A percentile compares a stretch with the other conserved stretches of the same genome.
These are phyloP conservation scores for Coniferiporia weirii DNA, from an alignment of 1,284 basidiomycete genomes.

Conservation along the genomic window DNA sequence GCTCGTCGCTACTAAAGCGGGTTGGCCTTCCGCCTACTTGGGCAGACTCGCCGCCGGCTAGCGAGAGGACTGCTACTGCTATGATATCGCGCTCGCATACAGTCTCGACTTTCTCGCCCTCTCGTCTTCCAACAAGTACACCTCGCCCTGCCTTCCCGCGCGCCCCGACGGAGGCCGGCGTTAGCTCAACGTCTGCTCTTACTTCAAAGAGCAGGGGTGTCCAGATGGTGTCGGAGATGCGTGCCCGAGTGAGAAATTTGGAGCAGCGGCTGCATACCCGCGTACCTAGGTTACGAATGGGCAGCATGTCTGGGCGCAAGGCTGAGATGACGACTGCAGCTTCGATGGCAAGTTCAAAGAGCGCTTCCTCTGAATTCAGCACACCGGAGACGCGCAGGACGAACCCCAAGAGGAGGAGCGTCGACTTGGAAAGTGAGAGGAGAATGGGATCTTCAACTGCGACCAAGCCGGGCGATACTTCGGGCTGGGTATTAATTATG, in stretches of 20 bases:
- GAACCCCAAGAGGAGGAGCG: conserved; percentile 27
- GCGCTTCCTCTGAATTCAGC: conserved; percentile 1
- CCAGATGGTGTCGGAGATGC: conserved; percentile 86
- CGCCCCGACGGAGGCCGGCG: conserved; percentile 4
- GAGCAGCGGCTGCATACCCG: conserved; percentile 82
- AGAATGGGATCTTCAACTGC: conserved; percentile 12
- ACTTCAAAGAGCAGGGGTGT: conserved; percentile 70
- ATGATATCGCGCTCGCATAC: conserved; percentile 54
- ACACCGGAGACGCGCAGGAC: conserved; percentile 13
- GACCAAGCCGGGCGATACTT: conserved; percentile 43
- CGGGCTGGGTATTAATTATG: conserved; percentile 81
- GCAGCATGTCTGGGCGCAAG: conserved; percentile 54
- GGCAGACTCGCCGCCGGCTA: conserved; percentile 36
- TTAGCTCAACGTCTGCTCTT: conserved; percentile 27
- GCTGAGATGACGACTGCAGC: conserved; percentile 30
- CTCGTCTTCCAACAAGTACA: conserved; percentile 16
- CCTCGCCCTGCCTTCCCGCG: conserved; percentile 16
- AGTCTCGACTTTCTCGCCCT: conserved; percentile 40
- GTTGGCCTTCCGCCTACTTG: conserved; percentile 45
- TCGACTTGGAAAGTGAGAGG: conserved; percentile 29
- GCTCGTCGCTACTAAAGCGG: conserved; percentile 45
- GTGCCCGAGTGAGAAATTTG: conserved; percentile 70
- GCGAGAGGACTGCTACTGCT: conserved; percentile 33
- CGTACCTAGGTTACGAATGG: conserved; percentile 74
- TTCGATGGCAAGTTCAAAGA: background rate